These are phyloP conservation scores for Colletotrichum cereale DNA, from an alignment of 2,329 filamentous ascomycete genomes.

Conservation along the genomic window DNA sequence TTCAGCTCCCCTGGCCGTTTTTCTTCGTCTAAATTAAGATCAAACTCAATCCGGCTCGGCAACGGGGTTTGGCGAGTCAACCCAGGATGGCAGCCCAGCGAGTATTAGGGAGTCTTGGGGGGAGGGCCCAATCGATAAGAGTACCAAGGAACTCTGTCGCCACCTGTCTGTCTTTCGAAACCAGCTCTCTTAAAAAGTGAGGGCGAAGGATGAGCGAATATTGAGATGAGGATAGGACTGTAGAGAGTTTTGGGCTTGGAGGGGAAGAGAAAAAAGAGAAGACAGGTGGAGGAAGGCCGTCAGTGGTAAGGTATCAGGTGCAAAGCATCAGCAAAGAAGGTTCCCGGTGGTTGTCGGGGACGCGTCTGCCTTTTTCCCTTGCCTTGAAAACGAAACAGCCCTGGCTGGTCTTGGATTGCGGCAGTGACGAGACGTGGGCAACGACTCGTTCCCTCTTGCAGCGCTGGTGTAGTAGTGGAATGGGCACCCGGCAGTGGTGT, in stretches of 20 bases:
- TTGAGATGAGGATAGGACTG: neutral
- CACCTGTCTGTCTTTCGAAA: neutral
- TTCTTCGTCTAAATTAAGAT: constrained; percentile 35
- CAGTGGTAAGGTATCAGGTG: constrained; percentile 22
- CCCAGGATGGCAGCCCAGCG: constrained; percentile 25
- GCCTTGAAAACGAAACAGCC: constrained; percentile 39
- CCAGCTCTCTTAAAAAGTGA: neutral
- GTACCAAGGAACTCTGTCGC: constrained; percentile 15
- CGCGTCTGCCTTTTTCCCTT: constrained; percentile 37
- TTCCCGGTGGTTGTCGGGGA: constrained; percentile 26
- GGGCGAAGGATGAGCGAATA: neutral
- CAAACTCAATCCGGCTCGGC: constrained; percentile 39
- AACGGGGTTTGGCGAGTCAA: constrained; percentile 39
- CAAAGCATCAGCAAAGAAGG: constrained; percentile 13
- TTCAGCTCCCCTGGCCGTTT: constrained; percentile 34
- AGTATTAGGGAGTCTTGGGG: constrained; percentile 4
- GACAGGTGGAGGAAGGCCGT: neutral
- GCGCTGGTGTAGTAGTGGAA: constrained; percentile 30
- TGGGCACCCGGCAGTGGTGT: constrained; percentile 19
- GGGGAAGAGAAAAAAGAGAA: neutral
- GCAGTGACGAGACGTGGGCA: constrained; percentile 40
- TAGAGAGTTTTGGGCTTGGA: neutral
- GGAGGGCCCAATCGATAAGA: constrained; percentile 28
- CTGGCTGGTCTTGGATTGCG: constrained; percentile 36
- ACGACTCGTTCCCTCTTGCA: constrained; percentile 30